A percentile compares a stretch with the other conserved stretches of the same genome.
phyloP scores from a whole-genome alignment of 1,139 yeast genomes.

The Debaryomyces singareniensis region DNA sequence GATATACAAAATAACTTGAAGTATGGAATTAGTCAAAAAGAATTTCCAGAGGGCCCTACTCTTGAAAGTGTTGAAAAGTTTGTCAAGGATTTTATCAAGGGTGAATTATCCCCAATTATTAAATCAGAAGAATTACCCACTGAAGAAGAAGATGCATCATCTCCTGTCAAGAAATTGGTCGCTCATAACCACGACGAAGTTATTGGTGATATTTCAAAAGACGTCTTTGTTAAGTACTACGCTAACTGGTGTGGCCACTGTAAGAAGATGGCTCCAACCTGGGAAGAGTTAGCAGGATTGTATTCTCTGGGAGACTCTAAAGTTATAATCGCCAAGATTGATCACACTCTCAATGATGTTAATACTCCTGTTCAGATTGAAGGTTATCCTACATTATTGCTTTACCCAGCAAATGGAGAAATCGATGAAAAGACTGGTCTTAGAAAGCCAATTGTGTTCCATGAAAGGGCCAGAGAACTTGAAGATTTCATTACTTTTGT shows the following conservation, averaged over 20 bases:
- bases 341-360: slow-evolving; percentile 87
- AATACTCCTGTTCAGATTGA: slow-evolving; percentile 57
- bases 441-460: slow-evolving; percentile 61
- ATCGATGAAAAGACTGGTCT: slow-evolving; percentile 48
- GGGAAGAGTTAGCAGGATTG: slow-evolving; percentile 77
- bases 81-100: slow-evolving; percentile 58
- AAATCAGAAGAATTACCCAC: slow-evolving; percentile 85
- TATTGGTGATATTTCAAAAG: slow-evolving; percentile 65
- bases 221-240: slow-evolving; percentile 86
- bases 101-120: slow-evolving; percentile 62
- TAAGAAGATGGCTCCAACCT: slow-evolving; percentile 88
- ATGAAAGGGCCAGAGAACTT: slow-evolving; percentile 65
- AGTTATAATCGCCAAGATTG: slow-evolving; percentile 78
- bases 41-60: slow-evolving; percentile 37
- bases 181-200: slow-evolving; percentile 76
- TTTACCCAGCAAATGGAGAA: slow-evolving; percentile 86
- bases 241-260: slow-evolving; percentile 99
- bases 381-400: slow-evolving; percentile 91
- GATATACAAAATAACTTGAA: slow-evolving; percentile 62
- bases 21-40: slow-evolving; percentile 56
- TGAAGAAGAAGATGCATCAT: slow-evolving; percentile 57
- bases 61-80: slow-evolving; percentile 46
- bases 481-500: slow-evolving; percentile 68
- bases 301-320: slow-evolving; percentile 44
- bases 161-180: slow-evolving; percentile 72